Base-by-base conservation (phyloP, 2,329 filamentous ascomycete genomes). In the Thermothelomyces thermophilus region DNA sequence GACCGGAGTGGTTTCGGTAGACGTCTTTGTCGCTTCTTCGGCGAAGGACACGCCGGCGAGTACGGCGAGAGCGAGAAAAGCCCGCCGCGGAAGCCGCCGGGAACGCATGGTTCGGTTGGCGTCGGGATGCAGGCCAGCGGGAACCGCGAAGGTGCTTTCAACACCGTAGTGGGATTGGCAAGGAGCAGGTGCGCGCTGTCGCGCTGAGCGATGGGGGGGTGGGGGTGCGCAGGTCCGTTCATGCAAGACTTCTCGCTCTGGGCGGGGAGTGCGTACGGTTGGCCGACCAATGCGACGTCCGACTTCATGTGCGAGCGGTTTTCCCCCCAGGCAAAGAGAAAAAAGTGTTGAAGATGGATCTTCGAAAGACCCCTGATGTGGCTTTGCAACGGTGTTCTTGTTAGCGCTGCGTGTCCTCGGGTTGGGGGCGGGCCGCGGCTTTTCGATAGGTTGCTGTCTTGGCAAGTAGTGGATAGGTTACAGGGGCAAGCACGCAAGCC, bases 1-100 rank as follows among this genome's bases (percentile, higher is more conserved):
- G 24, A 68, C 68, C 1, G 71, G 63, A 1, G 74, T 75, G 5
- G 72, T 68, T 26, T 70, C 62, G 10, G 48, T 47, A 0, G 49
- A 14, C 2, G 58, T 56, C 37, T 55, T 56, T 37, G 37, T 41
- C 13, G 52, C 17, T 7, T 56, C 30, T 2, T 55, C 59, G 30
- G 51, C 60, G 19, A 34, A 61, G 48, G 43, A 54, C 37, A 58
- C 44, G 34, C 64, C 61, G 8, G 61, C 56, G 22, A 67, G 64
- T 43, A 64, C 65, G 33, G 71, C 60, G 41, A 72, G 57, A 22
- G 69, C 51, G 16, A 59, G 48, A 39, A 72, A 58, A 30, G 72
- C 46, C 14, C 22, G 30, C 28, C 37, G 35, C 11, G 55, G 44
- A 16, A 59, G 42, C 17, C 19, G 48, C 46, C 37, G 56, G 6